Evolutionary conservation across 2,329 filamentous ascomycete species (phyloP), one percentile per base, ranked within the genome.

Genomic region (Chaetomium sp.): DNA sequence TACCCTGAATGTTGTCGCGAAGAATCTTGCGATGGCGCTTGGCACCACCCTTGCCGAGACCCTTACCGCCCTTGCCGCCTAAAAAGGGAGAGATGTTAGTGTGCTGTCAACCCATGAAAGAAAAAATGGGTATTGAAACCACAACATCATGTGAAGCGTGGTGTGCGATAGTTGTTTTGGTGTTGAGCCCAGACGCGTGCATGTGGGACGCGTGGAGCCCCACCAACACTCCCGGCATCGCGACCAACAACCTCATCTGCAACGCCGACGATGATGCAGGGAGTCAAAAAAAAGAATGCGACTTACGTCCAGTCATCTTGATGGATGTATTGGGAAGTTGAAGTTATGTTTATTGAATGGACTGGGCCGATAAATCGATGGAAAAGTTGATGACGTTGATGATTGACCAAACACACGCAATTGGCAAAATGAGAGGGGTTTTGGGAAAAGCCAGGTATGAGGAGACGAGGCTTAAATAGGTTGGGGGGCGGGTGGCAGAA

Each of bases 21-120:
- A 96, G 84, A 82, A 96, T 96, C 89, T 96, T 96, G 72, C 92
- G 87, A 81, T 96, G 91, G 79, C 91, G 91, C 88, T 96, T 97
- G 78, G 92, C 92, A 76, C 91, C 91, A 66, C 91, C 91, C 87
- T 96, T 96, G 76, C 91, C 91, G 78, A 96, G 90, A 75, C 91
- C 91, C 86, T 96, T 96, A 75, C 91, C 91, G 78, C 91, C 91
- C 81, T 96, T 95, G 76, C 90, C 90, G 76, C 89, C 89, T 95
- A 68, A 68, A 27, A 27, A 40, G 35, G 38, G 60, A 61, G 58
- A 42, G 11, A 12, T 40, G 68, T 68, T 65, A 66, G 77, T 42
- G 5, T 27, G 19, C 19, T 27, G 19, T 27, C 19, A 27, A 27
- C 19, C 19, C 3, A 27, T 27, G 19, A 27, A 27, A 27, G 19